Conservation (phyloP, 2,329 filamentous ascomycete species). For the Xylaria sp. region DNA sequence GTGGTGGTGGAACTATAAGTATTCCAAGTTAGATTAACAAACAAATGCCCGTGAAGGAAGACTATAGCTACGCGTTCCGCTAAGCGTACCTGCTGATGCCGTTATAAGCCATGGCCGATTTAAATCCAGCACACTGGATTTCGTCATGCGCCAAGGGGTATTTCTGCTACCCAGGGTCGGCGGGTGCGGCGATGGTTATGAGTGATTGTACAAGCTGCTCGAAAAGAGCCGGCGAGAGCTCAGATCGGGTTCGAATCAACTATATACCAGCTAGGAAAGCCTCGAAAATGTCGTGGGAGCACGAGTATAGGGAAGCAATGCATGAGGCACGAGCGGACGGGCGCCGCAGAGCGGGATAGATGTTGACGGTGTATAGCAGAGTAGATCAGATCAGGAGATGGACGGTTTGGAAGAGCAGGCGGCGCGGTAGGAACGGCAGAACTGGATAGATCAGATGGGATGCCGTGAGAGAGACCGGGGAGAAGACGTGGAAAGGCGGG, state of each 20-base stretch:
- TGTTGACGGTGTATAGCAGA: constrained; percentile 10
- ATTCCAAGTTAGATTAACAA: constrained; percentile 6
- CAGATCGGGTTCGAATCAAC: constrained; percentile 11
- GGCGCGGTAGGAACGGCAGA: constrained; percentile 13
- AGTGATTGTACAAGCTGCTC: constrained; percentile 7
- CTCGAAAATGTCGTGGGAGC: constrained; percentile 33
- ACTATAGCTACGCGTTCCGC: constrained; percentile 1
- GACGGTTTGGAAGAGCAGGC: not conserved
- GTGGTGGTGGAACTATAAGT: constrained; percentile 27
- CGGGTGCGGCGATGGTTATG: not conserved
- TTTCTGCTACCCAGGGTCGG: constrained; percentile 10
- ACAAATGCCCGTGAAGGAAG: not conserved
- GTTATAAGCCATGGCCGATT: constrained; percentile 33
- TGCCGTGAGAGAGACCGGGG: constrained; percentile 12
- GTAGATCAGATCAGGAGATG: constrained; percentile 18
- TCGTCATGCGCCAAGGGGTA: constrained; percentile 19
- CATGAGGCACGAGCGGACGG: constrained; percentile 33
- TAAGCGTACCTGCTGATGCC: constrained; percentile 30
- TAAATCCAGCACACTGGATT: constrained; percentile 9
- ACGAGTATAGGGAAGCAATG: constrained; percentile 30
- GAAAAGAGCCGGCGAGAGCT: constrained; percentile 23
- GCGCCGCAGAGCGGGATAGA: constrained; percentile 23
- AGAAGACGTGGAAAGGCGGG: constrained; percentile 16
- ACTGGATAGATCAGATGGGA: not conserved
- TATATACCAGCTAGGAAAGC: constrained; percentile 28